Conservation (phyloP, 805 yeast species). For the Pichia phayaonensis region DNA sequence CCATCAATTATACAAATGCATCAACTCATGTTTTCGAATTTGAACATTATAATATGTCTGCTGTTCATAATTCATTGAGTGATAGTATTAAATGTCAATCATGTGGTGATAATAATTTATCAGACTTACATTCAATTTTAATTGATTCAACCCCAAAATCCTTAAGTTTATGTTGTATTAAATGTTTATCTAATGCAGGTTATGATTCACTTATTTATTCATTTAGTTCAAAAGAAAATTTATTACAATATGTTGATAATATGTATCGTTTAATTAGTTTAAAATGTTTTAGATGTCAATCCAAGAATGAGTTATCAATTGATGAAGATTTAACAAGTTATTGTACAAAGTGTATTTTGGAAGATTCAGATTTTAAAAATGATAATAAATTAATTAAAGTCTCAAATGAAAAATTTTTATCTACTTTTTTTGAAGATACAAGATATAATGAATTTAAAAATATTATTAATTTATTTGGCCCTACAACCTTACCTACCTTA, state of each 20-base stretch:
- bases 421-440: neutral
- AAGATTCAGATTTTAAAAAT: neutral
- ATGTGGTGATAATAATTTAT: slow-evolving; percentile 3
- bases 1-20: neutral
- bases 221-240: neutral
- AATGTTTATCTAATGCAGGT: slow-evolving; percentile 1
- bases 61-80: neutral
- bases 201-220: slow-evolving; percentile 3
- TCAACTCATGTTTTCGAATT: neutral
- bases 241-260: slow-evolving; percentile 5
- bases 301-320: neutral
- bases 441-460: neutral
- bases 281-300: slow-evolving; percentile 4
- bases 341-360: slow-evolving; percentile 4
- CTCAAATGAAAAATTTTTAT: neutral
- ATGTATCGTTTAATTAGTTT: slow-evolving; percentile 4
- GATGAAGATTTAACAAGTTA: neutral
- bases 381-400: neutral
- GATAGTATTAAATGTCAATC: slow-evolving; percentile 5
- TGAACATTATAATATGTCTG: slow-evolving; percentile 1
- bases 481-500: neutral
- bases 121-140: neutral
- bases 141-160: neutral
- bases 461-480: neutral
- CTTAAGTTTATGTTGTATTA: slow-evolving; percentile 4